A percentile compares a stretch with the other conserved stretches of the same genome.
Evolutionary conservation across 2,329 filamentous ascomycete species (phyloP).

Genomic region (Penicillium corylophilum): DNA sequence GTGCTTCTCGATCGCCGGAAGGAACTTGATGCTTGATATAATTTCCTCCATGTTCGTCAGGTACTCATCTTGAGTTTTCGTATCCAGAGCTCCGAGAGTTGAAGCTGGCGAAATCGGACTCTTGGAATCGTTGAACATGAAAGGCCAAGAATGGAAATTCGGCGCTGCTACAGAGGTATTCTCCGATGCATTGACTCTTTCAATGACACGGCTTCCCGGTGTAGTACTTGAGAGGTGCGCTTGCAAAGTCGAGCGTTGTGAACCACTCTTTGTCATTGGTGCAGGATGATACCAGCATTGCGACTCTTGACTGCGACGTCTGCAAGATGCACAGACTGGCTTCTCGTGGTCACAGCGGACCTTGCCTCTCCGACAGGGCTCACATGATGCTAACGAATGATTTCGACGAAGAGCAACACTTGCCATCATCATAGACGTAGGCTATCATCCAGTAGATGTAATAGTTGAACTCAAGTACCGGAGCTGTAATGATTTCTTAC

Average conservation of each 20-base stretch:
- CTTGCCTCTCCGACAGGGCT: background rate
- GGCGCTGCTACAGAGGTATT: conserved; percentile 2
- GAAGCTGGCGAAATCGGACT: background rate
- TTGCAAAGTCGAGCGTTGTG: background rate
- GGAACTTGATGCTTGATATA: conserved; percentile 7
- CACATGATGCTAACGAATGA: background rate
- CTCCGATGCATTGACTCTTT: too few relatives aligned
- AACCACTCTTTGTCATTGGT: conserved; percentile 13
- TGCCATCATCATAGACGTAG: background rate
- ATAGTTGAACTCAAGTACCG: background rate
- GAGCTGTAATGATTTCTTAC: too few relatives aligned
- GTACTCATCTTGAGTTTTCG: conserved; percentile 4
- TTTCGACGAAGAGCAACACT: background rate
- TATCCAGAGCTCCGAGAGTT: background rate
- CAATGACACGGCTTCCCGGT: too few relatives aligned
- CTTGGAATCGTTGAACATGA: conserved; percentile 7
- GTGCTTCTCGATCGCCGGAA: conserved; percentile 11
- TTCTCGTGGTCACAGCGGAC: background rate
- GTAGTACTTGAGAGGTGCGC: background rate
- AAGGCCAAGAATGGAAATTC: conserved; percentile 15
- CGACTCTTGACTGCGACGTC: conserved; percentile 14
- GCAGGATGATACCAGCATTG: conserved; percentile 23
- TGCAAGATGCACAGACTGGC: conserved; percentile 18
- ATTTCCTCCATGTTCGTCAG: conserved; percentile 10
- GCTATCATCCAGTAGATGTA: background rate